Evolutionary conservation across 768 basidiomycete species (phyloP).

Genomic region (Tricholoma hemisulphureum): DNA sequence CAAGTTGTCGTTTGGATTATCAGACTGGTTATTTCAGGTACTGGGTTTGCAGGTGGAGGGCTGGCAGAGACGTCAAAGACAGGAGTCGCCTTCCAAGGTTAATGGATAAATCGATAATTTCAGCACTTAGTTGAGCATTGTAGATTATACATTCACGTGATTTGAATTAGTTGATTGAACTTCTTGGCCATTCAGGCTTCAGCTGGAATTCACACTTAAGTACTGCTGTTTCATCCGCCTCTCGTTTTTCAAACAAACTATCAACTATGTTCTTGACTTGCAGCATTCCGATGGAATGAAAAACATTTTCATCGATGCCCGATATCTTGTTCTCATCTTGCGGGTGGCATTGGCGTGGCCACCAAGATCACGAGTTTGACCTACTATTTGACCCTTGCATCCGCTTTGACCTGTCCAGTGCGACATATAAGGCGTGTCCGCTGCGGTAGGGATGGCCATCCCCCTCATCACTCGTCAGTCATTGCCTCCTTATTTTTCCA

Average conservation of each 20-base stretch:
- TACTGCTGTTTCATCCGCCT: too few species aligned
- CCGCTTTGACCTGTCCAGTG: not conserved
- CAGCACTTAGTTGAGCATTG: too few species aligned
- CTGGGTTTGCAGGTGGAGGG: constrained; percentile 94
- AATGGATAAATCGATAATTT: too few species aligned
- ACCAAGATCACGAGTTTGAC: not conserved
- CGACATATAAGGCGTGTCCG: not conserved
- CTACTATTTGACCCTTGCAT: not conserved
- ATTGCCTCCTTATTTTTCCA: not conserved
- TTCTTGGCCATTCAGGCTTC: too few species aligned
- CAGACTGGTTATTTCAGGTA: constrained; percentile 49
- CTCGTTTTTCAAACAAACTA: too few species aligned
- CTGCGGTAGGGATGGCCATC: not conserved
- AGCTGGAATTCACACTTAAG: too few species aligned
- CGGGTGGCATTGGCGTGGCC: not conserved
- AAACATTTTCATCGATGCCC: too few species aligned
- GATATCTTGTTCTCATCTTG: not conserved
- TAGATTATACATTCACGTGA: too few species aligned
- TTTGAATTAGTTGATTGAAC: too few species aligned
- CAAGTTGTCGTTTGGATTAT: not conserved
- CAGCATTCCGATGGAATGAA: too few species aligned
- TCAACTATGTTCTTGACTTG: too few species aligned
- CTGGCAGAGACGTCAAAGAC: constrained; percentile 81
- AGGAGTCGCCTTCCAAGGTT: constrained; percentile 88
- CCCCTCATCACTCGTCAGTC: not conserved